Percentiles rank a stretch among this genome's conserved stretches.
These are phyloP conservation scores for Cladosporium sp. DNA, from an alignment of 2,329 filamentous ascomycete species.

Conservation along the genomic window DNA sequence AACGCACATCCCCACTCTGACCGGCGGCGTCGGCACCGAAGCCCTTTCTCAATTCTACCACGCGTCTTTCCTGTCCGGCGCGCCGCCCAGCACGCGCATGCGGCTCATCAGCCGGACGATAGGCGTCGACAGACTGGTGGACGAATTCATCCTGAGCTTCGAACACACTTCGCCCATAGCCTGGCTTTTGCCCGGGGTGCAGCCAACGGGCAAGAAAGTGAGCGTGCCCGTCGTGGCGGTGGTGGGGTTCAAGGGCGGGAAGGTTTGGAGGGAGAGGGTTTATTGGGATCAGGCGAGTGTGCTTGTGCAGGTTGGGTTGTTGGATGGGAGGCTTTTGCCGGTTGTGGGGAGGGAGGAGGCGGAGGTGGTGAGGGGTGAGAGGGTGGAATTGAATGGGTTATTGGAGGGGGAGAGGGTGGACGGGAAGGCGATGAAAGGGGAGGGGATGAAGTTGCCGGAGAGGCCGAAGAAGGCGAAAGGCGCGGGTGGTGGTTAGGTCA, in stretches of 20 bases:
- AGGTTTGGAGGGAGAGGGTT: slow-evolving; percentile 53
- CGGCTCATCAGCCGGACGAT: slow-evolving; percentile 53
- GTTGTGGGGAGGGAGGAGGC: slow-evolving; percentile 39
- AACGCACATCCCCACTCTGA: slow-evolving; percentile 40
- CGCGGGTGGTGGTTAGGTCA: slow-evolving; percentile 18
- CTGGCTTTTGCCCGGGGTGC: slow-evolving; percentile 55
- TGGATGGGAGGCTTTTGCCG: slow-evolving; percentile 50
- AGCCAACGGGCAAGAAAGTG: slow-evolving; percentile 52
- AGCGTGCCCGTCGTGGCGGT: slow-evolving; percentile 55
- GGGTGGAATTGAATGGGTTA: slow-evolving; percentile 39
- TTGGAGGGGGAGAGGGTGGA: slow-evolving; percentile 32
- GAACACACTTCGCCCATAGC: slow-evolving; percentile 54
- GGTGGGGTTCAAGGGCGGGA: slow-evolving; percentile 50
- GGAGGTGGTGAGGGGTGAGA: slow-evolving; percentile 19
- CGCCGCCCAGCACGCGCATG: slow-evolving; percentile 52
- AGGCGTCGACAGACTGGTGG: slow-evolving; percentile 54
- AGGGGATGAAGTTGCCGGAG: slow-evolving; percentile 13
- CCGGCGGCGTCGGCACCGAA: slow-evolving; percentile 40
- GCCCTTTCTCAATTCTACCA: slow-evolving; percentile 50
- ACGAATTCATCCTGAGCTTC: slow-evolving; percentile 55
- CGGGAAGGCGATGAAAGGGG: slow-evolving; percentile 14
- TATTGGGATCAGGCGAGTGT: slow-evolving; percentile 60
- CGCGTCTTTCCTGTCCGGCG: slow-evolving; percentile 51
- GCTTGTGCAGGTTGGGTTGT: slow-evolving; percentile 51
- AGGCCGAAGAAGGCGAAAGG: slow-evolving; percentile 21